These are phyloP conservation scores for Pulveroboletus sp. DNA, from an alignment of 768 basidiomycete genomes.

Conservation along the genomic window DNA sequence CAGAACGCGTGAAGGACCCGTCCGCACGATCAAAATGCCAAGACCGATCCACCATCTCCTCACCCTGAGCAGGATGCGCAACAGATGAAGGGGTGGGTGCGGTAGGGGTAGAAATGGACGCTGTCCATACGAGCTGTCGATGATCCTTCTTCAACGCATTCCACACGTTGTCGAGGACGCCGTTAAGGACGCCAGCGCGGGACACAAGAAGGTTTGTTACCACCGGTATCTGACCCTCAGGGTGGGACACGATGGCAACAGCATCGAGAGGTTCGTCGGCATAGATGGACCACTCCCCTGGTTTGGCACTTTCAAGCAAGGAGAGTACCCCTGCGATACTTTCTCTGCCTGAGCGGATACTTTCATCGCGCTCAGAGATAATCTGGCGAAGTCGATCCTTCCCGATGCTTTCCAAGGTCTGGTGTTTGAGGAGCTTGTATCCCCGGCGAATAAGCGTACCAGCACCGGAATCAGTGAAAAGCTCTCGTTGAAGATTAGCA, in stretches of 20 bases:
- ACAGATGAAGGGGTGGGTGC: constrained; percentile 3
- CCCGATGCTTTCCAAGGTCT: constrained; percentile 75
- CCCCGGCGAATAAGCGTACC: constrained; percentile 97
- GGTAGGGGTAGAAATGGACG: constrained; percentile 46
- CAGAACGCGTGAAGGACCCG: constrained; percentile 93
- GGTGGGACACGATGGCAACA: constrained; percentile 90
- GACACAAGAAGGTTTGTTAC: constrained; percentile 91
- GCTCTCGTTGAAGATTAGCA: constrained; percentile 89
- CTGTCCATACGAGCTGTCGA: constrained; percentile 95
- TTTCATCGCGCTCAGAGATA: constrained; percentile 92
- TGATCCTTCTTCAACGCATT: constrained; percentile 95
- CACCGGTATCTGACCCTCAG: constrained; percentile 81
- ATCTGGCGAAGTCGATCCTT: constrained; percentile 93
- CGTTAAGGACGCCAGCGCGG: constrained; percentile 86
- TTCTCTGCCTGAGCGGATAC: constrained; percentile 74
- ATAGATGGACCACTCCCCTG: constrained; percentile 87
- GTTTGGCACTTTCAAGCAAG: constrained; percentile 57
- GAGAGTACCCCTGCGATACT: constrained; percentile 82
- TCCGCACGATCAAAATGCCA: constrained; percentile 99
- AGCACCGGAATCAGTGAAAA: constrained; percentile 97
- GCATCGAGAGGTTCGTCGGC: constrained; percentile 98
- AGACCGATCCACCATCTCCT: constrained; percentile 76
- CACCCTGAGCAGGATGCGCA: constrained; percentile 44
- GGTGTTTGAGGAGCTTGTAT: constrained; percentile 94
- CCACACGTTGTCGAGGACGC: constrained; percentile 96